Evolutionary conservation across 768 basidiomycete species (phyloP), one percentile per base, ranked within the genome.

Genomic region (Pisolithus albus): DNA sequence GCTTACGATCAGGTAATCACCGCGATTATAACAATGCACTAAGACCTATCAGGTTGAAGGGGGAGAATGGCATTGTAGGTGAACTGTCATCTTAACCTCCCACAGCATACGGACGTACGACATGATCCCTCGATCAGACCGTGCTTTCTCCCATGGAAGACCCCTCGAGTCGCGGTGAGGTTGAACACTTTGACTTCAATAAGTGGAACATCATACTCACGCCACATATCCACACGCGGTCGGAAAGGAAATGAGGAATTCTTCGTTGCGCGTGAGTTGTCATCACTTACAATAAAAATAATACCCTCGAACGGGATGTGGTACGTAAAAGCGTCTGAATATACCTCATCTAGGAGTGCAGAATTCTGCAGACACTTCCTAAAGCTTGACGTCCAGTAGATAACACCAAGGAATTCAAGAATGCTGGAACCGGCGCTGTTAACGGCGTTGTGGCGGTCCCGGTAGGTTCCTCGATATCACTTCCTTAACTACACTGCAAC

Each of bases 91-190:
- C 80, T 91, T 92, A 46, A 92, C 66, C 65, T 92, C 91, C 67
- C 91, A 92, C 65, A 88, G 91, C 44, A 81, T 71, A 64, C 92
- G 90, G 7, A 92, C 89, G 18, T 85, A 84, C 46, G 92, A 66
- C 1, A 84, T 82, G 91, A 92, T 11, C 73, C 66, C 63, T 76
- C 84, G 34, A 71, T 90, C 92, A 88, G 86, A 66, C 89, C 91
- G 63, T 80, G 86, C 41, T 92, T 71, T 8, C 90, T 91, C 89
- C 90, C 92, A 92, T 90, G 7, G 86, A 86, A 9, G 83, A 75
- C 88, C 91, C 28, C 16, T 28, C 26, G 26, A 2, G 26, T 11
- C 40, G 11, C 7, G 6, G 21, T 21, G 21, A 41, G 41, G 23
- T n/a, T 24, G 13, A 43, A n/a, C 19, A 5, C 26, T 37, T 18